phyloP scores from a whole-genome alignment of 2,329 filamentous ascomycete species.

The Clarireedia sp. region DNA sequence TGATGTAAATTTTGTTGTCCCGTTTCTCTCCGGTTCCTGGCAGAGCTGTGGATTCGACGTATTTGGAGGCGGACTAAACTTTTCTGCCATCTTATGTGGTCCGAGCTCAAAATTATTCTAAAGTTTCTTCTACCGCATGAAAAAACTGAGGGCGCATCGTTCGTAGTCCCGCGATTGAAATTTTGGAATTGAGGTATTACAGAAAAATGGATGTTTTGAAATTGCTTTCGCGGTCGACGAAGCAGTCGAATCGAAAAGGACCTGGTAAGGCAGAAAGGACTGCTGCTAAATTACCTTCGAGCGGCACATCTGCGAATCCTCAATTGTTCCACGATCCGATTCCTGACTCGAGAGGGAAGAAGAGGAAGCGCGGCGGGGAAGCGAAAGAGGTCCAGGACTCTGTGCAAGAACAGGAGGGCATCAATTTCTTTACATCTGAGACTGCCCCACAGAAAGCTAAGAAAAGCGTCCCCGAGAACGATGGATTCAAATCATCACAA shows the following conservation, averaged over 20 bases:
- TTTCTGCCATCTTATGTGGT: not conserved
- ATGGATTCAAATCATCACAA: constrained; percentile 6
- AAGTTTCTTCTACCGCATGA: not conserved
- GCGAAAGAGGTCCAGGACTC: constrained; percentile 31
- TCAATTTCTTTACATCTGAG: constrained; percentile 53
- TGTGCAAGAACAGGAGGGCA: constrained; percentile 27
- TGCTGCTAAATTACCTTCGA: constrained; percentile 50
- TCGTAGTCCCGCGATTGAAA: not conserved
- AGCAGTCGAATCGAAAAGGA: constrained; percentile 35
- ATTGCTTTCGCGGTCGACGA: constrained; percentile 62
- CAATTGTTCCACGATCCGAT: constrained; percentile 60
- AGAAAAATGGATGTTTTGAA: constrained; percentile 55
- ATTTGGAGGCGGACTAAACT: not conserved
- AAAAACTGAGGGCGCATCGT: not conserved
- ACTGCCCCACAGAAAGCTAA: constrained; percentile 20
- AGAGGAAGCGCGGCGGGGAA: constrained; percentile 45
- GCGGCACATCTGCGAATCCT: constrained; percentile 55
- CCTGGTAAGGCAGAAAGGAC: constrained; percentile 27
- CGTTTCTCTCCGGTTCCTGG: constrained; percentile 7
- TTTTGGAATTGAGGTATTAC: not conserved
- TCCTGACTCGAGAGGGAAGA: constrained; percentile 36
- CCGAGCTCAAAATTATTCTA: not conserved
- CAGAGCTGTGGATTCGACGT: not conserved
- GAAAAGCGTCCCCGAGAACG: constrained; percentile 16
- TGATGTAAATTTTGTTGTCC: constrained; percentile 10